Evolutionary conservation across 331 rosid genomes (phyloP).

Genomic region (Pyrus hybrid): DNA sequence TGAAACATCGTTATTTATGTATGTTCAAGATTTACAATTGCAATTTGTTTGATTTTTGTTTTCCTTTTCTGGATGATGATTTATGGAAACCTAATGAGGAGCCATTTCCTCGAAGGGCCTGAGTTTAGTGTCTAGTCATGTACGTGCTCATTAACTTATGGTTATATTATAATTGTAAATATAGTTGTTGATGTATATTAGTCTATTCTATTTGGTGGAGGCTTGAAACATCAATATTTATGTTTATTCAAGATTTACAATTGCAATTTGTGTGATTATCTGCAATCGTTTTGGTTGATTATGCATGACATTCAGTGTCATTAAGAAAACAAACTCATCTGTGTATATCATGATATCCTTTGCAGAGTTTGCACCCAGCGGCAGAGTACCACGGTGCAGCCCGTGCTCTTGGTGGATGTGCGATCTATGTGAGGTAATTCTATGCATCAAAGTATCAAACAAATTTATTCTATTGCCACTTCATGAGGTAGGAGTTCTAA

Average conservation of each 20-base stretch:
- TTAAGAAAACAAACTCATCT: not conserved
- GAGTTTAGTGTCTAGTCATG: not conserved
- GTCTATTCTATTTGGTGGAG: not conserved
- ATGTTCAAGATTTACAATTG: too few species aligned
- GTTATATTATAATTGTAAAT: too few species aligned
- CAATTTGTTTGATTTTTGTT: too few species aligned
- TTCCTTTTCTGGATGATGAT: not conserved
- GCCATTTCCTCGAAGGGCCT: not conserved
- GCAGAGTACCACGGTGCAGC: conserved; percentile 99
- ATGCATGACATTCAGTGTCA: not conserved
- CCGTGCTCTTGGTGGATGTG: conserved; percentile 91
- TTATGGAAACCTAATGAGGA: not conserved
- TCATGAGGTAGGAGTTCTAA: not conserved
- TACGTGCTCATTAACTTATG: not conserved
- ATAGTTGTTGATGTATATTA: not conserved
- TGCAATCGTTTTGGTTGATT: too few species aligned
- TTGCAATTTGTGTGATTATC: not conserved
- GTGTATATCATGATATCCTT: not conserved
- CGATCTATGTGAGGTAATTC: conserved; percentile 89
- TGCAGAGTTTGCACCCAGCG: conserved; percentile 83
- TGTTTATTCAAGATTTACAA: not conserved
- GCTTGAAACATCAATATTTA: not conserved
- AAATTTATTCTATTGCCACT: not conserved
- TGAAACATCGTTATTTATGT: too few species aligned
- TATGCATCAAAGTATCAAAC: too few species aligned